Base-by-base conservation (phyloP, 1,139 yeast species). In the Saccharomyces hybrid region DNA sequence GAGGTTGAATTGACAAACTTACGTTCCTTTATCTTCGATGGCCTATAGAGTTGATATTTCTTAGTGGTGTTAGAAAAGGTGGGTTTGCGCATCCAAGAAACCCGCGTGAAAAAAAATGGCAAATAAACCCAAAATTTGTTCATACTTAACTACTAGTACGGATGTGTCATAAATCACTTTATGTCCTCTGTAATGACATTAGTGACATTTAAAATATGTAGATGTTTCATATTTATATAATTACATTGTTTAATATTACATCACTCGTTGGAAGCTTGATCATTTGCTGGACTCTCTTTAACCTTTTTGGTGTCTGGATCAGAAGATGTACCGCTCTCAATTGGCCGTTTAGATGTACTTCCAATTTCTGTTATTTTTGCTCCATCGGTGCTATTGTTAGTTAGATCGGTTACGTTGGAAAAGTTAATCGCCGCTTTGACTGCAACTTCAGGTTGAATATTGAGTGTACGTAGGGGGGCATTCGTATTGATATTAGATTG, bases 391-490 rank as follows among this genome's bases (percentile, higher is more conserved):
- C 25, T 11, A 20, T 3, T 20, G 25, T 38, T 20, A 38, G 13
- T 11, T 7, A 5, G 25, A 11, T 13, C 26, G 4, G 23, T 2
- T 38, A n/a, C 16, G 16, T 38, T 16, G 23, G 16, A 8, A 16
- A 25, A 8, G 13, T 16, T 13, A 16, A 8, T 20, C 23, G 38
- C 54, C 8, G 55, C 32, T 5, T 47, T 49, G 23, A 53, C 50
- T 4, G 56, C 49, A 44, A 55, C 58, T n/a, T 51, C 46, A n/a
- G 55, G 47, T 41, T 48, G 51, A 23, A 26, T 27, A 25, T 7
- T 47, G 16, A 50, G 26, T 41, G 46, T 28, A 32, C 53, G 38
- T 16, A 51, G 20, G 29, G 57, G 31, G 25, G 52, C 16, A 13
- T 23, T 46, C 2, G 48, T n/a, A 3, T 16, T 38, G 5, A 20